These are phyloP conservation scores for Suillus discolor DNA, from an alignment of 768 basidiomycete genomes.

Conservation along the genomic window DNA sequence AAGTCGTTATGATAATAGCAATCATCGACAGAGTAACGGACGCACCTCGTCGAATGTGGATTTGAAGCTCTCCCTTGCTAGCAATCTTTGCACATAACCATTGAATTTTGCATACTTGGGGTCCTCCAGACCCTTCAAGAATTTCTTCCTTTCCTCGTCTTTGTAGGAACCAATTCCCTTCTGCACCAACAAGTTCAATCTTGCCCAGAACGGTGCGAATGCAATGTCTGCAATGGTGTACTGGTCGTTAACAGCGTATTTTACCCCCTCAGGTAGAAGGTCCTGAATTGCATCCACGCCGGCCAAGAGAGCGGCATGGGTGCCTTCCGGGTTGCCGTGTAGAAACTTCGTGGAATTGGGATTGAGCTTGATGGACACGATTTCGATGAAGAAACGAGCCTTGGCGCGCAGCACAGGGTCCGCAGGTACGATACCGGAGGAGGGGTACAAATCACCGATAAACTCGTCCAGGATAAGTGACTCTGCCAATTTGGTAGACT, in stretches of 20 bases:
- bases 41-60: conserved; percentile 58
- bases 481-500: conserved; percentile 63
- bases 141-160: conserved; percentile 47
- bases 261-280: conserved; percentile 45
- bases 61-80: conserved; percentile 54
- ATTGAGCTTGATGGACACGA: conserved; percentile 47
- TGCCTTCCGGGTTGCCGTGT: background rate
- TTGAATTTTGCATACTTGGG: conserved; percentile 51
- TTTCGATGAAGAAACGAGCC: conserved; percentile 65
- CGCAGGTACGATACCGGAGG: conserved; percentile 49
- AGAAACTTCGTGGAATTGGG: conserved; percentile 22
- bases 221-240: conserved; percentile 64
- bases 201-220: conserved; percentile 61
- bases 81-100: conserved; percentile 50
- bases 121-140: conserved; percentile 39
- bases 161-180: conserved; percentile 57
- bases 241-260: conserved; percentile 36
- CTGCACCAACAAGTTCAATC: conserved; percentile 44
- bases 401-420: conserved; percentile 60
- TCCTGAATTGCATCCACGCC: conserved; percentile 53
- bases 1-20: background rate
- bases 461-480: conserved; percentile 69
- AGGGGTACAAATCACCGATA: conserved; percentile 59
- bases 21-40: background rate
- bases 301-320: conserved; percentile 28